Evolutionary conservation across 768 basidiomycete genomes (phyloP), one percentile per base, ranked within the genome.

Genomic region (Auricularia sp.): DNA sequence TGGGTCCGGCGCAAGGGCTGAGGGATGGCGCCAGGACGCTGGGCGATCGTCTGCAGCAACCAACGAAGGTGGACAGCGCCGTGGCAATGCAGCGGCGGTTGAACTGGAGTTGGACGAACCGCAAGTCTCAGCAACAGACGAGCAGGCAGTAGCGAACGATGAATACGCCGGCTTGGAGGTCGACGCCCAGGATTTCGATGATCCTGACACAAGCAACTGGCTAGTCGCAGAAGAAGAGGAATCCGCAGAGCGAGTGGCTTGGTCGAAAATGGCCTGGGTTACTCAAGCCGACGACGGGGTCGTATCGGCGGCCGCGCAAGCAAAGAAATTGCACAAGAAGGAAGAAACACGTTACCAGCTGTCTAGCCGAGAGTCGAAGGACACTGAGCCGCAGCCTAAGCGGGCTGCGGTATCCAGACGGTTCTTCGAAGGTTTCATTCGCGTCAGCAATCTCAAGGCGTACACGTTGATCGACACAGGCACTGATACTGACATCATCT

Each of bases 381-480:
- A 18, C 1, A 51, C 47, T 0, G 18, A 6, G 3, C 18, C 47
- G 3, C 47, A 51, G 21, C 47, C 47, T 6, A 51, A 51, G 18
- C 14, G 47, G 16, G 47, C 5, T 1, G 10, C 10, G 11, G 8
- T 51, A 18, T 16, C 47, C 11, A 10, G 47, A 10, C 47, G 47
- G 11, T 51, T 51, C 47, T 51, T 51, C 21, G 47, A 51, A 51
- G 47, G 47, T 1, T 54, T 60, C 14, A 60, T 65, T 3, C 4
- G 29, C 6, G 44, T 71, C 8, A 59, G 67, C 42, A 67, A 67
- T 5, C 21, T 68, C 18, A 11, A 42, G 10, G 71, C 71, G 0
- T 67, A 62, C n/a, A 61, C 66, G 3, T 61, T 74, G 39, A 70
- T 73, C 33, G 70, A 74, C 60, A 66, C 70, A 0, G 72, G 73